A percentile compares a stretch with the other conserved stretches of the same genome.
Evolutionary conservation across 257 asterid genomes (phyloP).

Genomic region (Gentiana straminea): DNA sequence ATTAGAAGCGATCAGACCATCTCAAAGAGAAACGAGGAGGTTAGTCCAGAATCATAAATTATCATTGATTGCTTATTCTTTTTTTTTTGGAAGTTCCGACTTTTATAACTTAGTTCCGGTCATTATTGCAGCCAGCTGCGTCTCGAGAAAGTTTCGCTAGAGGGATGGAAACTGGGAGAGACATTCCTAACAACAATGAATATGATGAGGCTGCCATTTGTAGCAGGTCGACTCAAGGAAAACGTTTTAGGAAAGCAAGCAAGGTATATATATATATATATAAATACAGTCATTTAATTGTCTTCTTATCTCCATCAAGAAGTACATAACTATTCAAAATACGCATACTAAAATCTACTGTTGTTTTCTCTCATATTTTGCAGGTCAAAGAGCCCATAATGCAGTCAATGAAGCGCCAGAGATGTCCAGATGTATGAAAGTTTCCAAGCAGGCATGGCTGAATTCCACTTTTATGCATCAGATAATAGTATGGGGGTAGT

Average conservation of each 20-base stretch:
- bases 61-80: too few species aligned
- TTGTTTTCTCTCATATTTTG: conserved; percentile 2
- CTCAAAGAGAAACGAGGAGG: conserved; percentile 53
- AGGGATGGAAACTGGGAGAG: conserved; percentile 37
- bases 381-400: conserved; percentile 83
- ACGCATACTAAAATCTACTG: not conserved
- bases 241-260: conserved; percentile 72
- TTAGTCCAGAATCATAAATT: conserved; percentile 4
- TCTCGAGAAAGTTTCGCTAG: conserved; percentile 71
- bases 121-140: conserved; percentile 53
- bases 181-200: conserved; percentile 15
- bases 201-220: conserved; percentile 32
- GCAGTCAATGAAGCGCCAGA: conserved; percentile 72
- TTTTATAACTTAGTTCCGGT: too few species aligned
- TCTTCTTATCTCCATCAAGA: too few species aligned
- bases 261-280: conserved; percentile 27
- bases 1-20: conserved; percentile 36
- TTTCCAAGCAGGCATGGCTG: not conserved
- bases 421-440: conserved; percentile 37
- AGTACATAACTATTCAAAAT: too few species aligned
- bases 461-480: too few species aligned
- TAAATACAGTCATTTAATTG: too few species aligned
- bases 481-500: too few species aligned
- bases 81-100: too few species aligned
- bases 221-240: conserved; percentile 60